Evolutionary conservation across 2,329 filamentous ascomycete species (phyloP).

Genomic region (Apiospora sp.): DNA sequence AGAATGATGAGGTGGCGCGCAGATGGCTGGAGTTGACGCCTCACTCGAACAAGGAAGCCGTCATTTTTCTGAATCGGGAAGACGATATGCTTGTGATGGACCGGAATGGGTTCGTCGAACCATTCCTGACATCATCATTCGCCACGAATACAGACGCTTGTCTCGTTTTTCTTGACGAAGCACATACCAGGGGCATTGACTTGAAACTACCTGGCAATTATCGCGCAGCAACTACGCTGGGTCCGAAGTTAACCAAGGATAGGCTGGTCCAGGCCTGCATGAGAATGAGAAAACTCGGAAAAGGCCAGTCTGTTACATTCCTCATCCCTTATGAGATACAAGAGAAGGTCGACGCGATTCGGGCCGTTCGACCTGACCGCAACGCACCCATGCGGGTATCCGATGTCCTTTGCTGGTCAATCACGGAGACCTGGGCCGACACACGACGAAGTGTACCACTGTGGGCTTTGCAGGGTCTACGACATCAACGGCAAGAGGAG

Average conservation of each 20-base stretch:
- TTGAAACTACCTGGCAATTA: slow-evolving; percentile 65
- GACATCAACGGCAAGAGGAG: slow-evolving; percentile 52
- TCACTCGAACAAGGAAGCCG: slow-evolving; percentile 46
- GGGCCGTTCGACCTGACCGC: neutral
- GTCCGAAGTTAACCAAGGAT: slow-evolving; percentile 72
- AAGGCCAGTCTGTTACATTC: slow-evolving; percentile 71
- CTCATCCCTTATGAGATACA: slow-evolving; percentile 66
- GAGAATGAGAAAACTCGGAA: slow-evolving; percentile 72
- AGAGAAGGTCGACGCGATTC: slow-evolving; percentile 52
- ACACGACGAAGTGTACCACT: slow-evolving; percentile 59
- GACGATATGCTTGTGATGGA: slow-evolving; percentile 65
- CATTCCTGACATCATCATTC: slow-evolving; percentile 66
- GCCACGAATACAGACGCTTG: slow-evolving; percentile 63
- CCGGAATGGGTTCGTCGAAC: slow-evolving; percentile 52
- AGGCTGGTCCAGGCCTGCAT: slow-evolving; percentile 74
- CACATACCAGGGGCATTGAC: slow-evolving; percentile 75
- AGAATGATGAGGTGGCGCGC: slow-evolving; percentile 61
- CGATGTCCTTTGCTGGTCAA: slow-evolving; percentile 67
- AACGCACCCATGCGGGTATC: slow-evolving; percentile 49
- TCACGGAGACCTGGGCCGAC: slow-evolving; percentile 63
- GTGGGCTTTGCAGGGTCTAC: slow-evolving; percentile 67
- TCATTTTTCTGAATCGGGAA: slow-evolving; percentile 64
- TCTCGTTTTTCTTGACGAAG: slow-evolving; percentile 74
- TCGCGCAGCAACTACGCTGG: slow-evolving; percentile 73
- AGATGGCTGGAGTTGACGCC: slow-evolving; percentile 56